Base-by-base conservation (phyloP, 2,329 filamentous ascomycete species). In the Colletotrichum karsti region DNA sequence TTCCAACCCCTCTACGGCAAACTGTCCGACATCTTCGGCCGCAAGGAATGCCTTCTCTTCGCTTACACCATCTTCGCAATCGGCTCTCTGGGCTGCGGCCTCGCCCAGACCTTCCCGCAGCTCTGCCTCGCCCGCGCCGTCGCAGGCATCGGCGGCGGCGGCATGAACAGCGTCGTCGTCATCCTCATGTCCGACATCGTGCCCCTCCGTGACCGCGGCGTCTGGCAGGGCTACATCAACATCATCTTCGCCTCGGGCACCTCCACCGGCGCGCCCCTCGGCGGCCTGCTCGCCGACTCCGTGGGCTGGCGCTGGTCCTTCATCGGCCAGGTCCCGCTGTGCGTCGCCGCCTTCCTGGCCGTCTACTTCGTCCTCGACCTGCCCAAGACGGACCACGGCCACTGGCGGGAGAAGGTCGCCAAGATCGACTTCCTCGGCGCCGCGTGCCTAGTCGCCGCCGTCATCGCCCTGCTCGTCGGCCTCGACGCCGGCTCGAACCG, bases 231-330 rank as follows among this genome's bases (percentile, higher is more conserved):
- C 2, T 83, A 83, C 68, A 83, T 93, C 74, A 95, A 94, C 76
- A 86, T 94, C 69, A 84, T 94, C 54, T 94, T 87, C 73, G 91
- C 91, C 0, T 79, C 84, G 18, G 93, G 92, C n/a, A 87, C 91
- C 4, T 88, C 89, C 5, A 83, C 85, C 5, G 93, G 93, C 3
- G 92, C 90, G 5, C 91, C 92, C 0, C 71, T 95, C 0, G 93
- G 88, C 70, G 92, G 93, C 3, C 76, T 93, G 7, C 77, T 94
- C n/a, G 88, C 91, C 0, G 92, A 94, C 76, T 88, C 84, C 5
- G 85, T 94, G 57, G 91, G 92, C 35, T 94, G 92, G 92, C 83
- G 92, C 71, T 94, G 91, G 90, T 89, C 46, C 0, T 95, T 96
- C 74, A 77, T 93, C 12, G 84, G 84, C 3, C 93, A 95, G 76